Base-by-base conservation (phyloP, 139 green algal genomes). In the Tetraselmis striata region DNA sequence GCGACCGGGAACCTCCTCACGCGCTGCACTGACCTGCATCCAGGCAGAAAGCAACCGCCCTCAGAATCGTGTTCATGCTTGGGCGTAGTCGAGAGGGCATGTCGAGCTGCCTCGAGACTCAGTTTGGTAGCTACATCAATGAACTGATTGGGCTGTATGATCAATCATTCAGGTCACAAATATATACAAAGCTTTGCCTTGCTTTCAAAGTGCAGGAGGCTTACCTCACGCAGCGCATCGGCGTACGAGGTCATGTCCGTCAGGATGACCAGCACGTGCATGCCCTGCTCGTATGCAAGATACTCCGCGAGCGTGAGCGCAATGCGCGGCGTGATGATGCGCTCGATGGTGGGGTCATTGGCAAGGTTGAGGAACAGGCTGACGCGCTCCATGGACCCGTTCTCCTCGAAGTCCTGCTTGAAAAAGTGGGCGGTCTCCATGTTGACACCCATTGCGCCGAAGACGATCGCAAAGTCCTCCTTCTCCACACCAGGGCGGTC, bases 391-490 rank as follows among this genome's bases (percentile, higher is more conserved):
- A 99, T 94, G 27, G 93, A 97, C 26, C 97, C 97, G 88, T 99
- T 99, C 90, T 99, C 94, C 89, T 99, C 97, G 88, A 99, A 99
- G 80, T 99, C 97, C 89, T 94, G 84, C 91, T 99, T 98, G 93
- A 99, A 99, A 89, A 98, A 99, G 82, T 98, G 93, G 2, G 97
- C 95, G 22, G 97, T 99, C 89, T 99, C 97, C 97, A 99, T 99
- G 94, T 99, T 99, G 75, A 99, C 97, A 83, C 97, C 97, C 97
- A 99, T 99, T 78, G 97, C 97, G 27, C 95, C 97, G 88, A 99
- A 99, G 23, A 99, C 97, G 84, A 99, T 99, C 84, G 95, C 96
- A 88, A 99, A 99, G 86, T 97, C 89, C 59, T 94, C 86, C 23
- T 87, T 79, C 22, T 84, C 83, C 45, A 90, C 87, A n/a, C 75